Conservation (phyloP, 768 basidiomycete genomes). For the Boletus sp. region DNA sequence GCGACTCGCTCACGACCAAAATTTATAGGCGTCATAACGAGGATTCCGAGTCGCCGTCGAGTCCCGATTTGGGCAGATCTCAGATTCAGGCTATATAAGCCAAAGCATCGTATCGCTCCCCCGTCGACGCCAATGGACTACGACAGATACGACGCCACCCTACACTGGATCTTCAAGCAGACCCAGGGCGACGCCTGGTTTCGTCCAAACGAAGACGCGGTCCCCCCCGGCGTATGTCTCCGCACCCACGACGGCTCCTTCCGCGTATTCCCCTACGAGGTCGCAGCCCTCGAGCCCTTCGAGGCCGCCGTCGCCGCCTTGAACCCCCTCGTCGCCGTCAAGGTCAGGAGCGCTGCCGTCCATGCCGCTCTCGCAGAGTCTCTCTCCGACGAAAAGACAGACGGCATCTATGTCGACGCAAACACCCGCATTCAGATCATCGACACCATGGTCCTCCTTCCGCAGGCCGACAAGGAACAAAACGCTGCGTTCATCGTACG, state of each 20-base stretch:
- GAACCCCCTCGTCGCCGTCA: slow-evolving; percentile 57
- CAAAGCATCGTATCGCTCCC: not conserved
- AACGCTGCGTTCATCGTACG: slow-evolving; percentile 70
- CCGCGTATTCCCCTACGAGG: slow-evolving; percentile 56
- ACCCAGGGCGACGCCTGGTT: slow-evolving; percentile 52
- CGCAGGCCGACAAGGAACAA: slow-evolving; percentile 43
- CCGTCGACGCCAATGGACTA: slow-evolving; percentile 31
- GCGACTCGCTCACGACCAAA: too few species aligned
- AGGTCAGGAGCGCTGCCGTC: slow-evolving; percentile 48
- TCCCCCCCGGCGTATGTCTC: slow-evolving; percentile 48
- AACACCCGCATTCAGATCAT: slow-evolving; percentile 80
- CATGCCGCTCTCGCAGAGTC: slow-evolving; percentile 50
- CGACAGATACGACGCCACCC: slow-evolving; percentile 33
- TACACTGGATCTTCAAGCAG: slow-evolving; percentile 32
- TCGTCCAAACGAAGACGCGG: slow-evolving; percentile 47
- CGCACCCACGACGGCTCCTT: slow-evolving; percentile 48
- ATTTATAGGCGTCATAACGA: too few species aligned
- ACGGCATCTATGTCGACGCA: slow-evolving; percentile 45
- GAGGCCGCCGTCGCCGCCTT: slow-evolving; percentile 51
- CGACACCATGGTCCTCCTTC: slow-evolving; percentile 74
- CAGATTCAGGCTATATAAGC: slow-evolving; percentile 14
- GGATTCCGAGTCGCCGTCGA: slow-evolving; percentile 7
- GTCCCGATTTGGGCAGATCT: slow-evolving; percentile 14
- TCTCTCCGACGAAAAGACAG: slow-evolving; percentile 23
- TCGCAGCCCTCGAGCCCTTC: slow-evolving; percentile 52